Percentiles rank a stretch among this genome's conserved stretches.
Conservation (phyloP, 2,329 filamentous ascomycete species). For the Colletotrichum cordylinicola region DNA sequence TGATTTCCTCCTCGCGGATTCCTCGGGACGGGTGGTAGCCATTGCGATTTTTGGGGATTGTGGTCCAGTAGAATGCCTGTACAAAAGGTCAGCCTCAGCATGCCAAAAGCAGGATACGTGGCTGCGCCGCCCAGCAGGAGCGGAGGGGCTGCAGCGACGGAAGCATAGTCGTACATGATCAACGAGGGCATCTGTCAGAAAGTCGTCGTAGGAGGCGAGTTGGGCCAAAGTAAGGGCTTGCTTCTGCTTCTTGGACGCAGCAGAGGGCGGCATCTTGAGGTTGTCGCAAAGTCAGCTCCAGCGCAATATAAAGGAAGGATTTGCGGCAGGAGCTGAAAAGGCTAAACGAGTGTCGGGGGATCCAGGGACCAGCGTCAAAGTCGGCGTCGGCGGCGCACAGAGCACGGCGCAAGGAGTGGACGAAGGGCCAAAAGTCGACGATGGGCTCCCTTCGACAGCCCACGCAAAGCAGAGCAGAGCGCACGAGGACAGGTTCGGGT, state of each 20-base stretch:
- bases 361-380: slow-evolving; percentile 2
- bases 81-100: slow-evolving; percentile 22
- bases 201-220: slow-evolving; percentile 92
- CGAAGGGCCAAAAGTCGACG: slow-evolving; percentile 9
- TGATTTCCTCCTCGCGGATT: slow-evolving; percentile 69
- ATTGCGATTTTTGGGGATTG: slow-evolving; percentile 89
- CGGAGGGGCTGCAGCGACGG: not conserved
- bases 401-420: slow-evolving; percentile 19
- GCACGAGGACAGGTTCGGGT: not conserved
- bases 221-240: slow-evolving; percentile 84
- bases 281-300: not conserved
- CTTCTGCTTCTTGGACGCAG: slow-evolving; percentile 54
- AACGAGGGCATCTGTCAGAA: slow-evolving; percentile 91
- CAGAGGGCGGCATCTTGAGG: slow-evolving; percentile 42
- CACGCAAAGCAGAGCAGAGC: not conserved
- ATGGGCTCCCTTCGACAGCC: slow-evolving; percentile 19
- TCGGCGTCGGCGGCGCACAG: not conserved
- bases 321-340: not conserved
- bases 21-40: slow-evolving; percentile 87
- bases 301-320: slow-evolving; percentile 1
- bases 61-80: slow-evolving; percentile 95
- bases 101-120: slow-evolving; percentile 10
- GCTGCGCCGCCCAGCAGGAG: not conserved
- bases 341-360: slow-evolving; percentile 9
- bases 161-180: slow-evolving; percentile 77